Evolutionary conservation across 2,329 filamentous ascomycete genomes (phyloP).

Genomic region (Fusarium sp.): DNA sequence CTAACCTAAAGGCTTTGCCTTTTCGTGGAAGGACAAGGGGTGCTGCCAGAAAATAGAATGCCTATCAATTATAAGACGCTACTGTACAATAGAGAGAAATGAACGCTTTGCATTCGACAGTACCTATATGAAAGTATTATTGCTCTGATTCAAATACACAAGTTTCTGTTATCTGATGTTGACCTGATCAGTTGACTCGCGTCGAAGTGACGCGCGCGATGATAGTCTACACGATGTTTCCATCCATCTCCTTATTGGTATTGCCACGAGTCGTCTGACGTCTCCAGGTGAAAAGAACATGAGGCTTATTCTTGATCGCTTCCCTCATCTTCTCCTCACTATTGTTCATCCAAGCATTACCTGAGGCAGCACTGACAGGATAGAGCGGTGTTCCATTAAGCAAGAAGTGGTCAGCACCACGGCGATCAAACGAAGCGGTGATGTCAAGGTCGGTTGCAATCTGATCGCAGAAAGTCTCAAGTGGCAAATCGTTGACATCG

Average conservation of each 20-base stretch:
- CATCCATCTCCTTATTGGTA: accelerated
- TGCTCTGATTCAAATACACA: no score
- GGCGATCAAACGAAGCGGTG: constrained; percentile 64
- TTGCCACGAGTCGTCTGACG: not conserved
- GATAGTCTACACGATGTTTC: not conserved
- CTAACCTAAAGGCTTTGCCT: no score
- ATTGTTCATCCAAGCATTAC: constrained; percentile 50
- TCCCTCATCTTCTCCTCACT: constrained; percentile 51
- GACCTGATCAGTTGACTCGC: no score
- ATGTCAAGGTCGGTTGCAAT: constrained; percentile 79
- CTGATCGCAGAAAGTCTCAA: constrained; percentile 80
- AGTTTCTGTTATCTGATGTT: no score
- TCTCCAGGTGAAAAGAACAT: constrained; percentile 46
- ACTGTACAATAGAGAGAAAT: no score
- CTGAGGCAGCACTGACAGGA: constrained; percentile 57
- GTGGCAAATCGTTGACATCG: constrained; percentile 82
- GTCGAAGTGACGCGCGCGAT: no score
- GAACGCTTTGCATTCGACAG: no score
- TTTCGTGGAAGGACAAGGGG: no score
- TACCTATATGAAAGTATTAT: no score
- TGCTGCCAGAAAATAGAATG: no score
- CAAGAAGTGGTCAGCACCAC: constrained; percentile 44
- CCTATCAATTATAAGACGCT: no score
- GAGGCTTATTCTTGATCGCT: constrained; percentile 53
- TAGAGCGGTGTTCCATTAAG: constrained; percentile 57